Conservation (phyloP, 805 yeast genomes). For the Teunomyces pallodes region DNA sequence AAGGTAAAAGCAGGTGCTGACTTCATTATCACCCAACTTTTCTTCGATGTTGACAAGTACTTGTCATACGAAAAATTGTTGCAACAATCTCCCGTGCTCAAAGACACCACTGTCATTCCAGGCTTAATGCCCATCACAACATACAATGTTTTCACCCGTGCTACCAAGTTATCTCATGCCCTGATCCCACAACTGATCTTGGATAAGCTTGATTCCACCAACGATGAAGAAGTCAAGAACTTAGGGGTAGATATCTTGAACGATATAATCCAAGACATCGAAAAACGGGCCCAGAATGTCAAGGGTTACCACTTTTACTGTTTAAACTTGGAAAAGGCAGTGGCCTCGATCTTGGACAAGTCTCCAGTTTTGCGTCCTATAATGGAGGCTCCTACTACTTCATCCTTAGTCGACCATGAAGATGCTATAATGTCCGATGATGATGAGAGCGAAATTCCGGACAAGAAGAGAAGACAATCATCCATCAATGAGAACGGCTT, state of each 20-base stretch:
- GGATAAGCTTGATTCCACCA: conserved; percentile 52
- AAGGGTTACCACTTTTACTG: conserved; percentile 92
- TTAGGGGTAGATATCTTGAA: conserved; percentile 76
- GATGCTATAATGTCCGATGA: conserved; percentile 43
- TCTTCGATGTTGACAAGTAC: conserved; percentile 82
- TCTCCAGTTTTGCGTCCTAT: conserved; percentile 50
- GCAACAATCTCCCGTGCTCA: conserved; percentile 39
- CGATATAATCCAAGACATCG: conserved; percentile 59
- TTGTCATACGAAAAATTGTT: conserved; percentile 58
- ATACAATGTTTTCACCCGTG: conserved; percentile 75
- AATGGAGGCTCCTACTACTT: conserved; percentile 37
- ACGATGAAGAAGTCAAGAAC: conserved; percentile 76
- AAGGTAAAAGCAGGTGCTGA: conserved; percentile 95
- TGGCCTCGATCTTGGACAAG: conserved; percentile 75
- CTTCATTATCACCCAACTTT: conserved; percentile 86
- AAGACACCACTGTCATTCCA: conserved; percentile 64
- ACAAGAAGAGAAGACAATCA: conserved; percentile 32
- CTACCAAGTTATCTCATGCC: conserved; percentile 87
- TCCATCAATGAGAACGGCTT: conserved; percentile 42
- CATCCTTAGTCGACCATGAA: conserved; percentile 17
- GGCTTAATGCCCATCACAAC: conserved; percentile 93
- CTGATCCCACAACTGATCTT: conserved; percentile 62
- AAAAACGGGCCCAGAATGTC: conserved; percentile 52
- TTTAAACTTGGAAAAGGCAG: conserved; percentile 85
- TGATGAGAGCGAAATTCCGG: conserved; percentile 30